Percentiles rank a stretch among this genome's conserved stretches.
phyloP scores from a whole-genome alignment of 768 basidiomycete genomes.

The Russula ochroleuca region DNA sequence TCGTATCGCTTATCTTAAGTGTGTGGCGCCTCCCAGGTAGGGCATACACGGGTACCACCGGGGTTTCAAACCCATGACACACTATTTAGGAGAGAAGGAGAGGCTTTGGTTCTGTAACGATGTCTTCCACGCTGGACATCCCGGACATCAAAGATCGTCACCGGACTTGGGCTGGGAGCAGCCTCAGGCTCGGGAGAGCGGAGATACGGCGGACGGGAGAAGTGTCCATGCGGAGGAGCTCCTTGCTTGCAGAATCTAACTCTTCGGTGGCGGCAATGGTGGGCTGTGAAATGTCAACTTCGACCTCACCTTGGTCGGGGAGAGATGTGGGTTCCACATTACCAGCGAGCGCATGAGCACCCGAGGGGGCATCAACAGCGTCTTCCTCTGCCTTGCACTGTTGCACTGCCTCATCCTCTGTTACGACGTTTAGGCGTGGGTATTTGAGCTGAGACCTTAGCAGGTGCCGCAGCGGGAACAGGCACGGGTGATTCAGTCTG shows the following conservation, averaged over 20 bases:
- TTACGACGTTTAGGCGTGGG: constrained; percentile 55
- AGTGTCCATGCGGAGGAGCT: constrained; percentile 5
- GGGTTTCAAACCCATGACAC: too few species aligned
- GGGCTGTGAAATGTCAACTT: constrained; percentile 35
- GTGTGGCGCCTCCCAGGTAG: too few species aligned
- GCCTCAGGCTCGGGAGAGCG: too few species aligned
- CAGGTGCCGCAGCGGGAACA: constrained; percentile 33
- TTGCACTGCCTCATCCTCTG: too few species aligned
- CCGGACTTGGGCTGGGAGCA: too few species aligned
- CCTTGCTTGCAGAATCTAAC: constrained; percentile 1
- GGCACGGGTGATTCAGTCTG: constrained; percentile 22
- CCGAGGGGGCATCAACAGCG: constrained; percentile 39
- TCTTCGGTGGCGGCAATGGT: constrained; percentile 27
- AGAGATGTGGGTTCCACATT: constrained; percentile 35
- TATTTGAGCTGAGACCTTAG: constrained; percentile 43
- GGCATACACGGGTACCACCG: too few species aligned
- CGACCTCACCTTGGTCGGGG: constrained; percentile 46
- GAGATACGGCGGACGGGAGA: too few species aligned
- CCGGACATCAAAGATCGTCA: too few species aligned
- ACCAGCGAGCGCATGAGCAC: constrained; percentile 36
- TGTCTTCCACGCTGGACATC: too few species aligned
- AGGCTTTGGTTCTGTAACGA: too few species aligned
- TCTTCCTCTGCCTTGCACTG: constrained; percentile 37
- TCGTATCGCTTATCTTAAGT: too few species aligned
- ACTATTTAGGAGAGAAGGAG: too few species aligned